Conservation (phyloP, 768 basidiomycete species). For the Tylopilus plumbeoviolaceoides region DNA sequence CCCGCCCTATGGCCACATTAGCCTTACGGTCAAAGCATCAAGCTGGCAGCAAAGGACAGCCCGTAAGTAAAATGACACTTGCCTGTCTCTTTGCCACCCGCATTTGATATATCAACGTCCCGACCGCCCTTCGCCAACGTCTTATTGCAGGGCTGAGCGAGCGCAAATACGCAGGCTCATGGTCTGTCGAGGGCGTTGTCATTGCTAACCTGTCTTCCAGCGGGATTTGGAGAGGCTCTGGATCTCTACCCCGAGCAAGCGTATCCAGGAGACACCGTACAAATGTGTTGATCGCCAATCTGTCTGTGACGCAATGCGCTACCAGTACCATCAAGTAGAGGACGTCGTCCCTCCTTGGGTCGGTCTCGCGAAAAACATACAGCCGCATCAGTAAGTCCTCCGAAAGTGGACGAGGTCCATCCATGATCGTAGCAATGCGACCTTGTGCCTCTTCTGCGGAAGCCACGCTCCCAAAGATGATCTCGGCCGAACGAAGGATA, state of each 20-base stretch:
- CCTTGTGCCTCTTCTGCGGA: slow-evolving; percentile 34
- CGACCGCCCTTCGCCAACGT: slow-evolving; percentile 47
- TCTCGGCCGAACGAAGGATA: slow-evolving; percentile 33
- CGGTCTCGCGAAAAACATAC: background rate
- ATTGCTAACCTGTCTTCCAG: slow-evolving; percentile 39
- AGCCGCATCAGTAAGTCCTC: background rate
- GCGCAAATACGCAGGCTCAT: slow-evolving; percentile 29
- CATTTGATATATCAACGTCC: slow-evolving; percentile 32
- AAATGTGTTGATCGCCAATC: background rate
- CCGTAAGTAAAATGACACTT: background rate
- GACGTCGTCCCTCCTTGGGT: background rate
- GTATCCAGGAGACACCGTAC: background rate
- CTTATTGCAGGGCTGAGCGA: slow-evolving; percentile 32
- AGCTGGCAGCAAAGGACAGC: background rate
- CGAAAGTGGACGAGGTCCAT: slow-evolving; percentile 38
- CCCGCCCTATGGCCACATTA: slow-evolving; percentile 41
- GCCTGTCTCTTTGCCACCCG: slow-evolving; percentile 37
- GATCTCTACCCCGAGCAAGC: background rate
- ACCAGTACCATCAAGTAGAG: background rate
- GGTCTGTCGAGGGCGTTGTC: slow-evolving; percentile 35
- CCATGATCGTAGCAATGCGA: slow-evolving; percentile 27
- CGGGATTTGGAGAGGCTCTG: slow-evolving; percentile 10
- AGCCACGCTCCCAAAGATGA: slow-evolving; percentile 32
- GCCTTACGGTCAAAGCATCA: no score
- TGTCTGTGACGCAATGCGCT: background rate